Conservation (phyloP, 2,329 filamentous ascomycete species). For the Aspergillus viridinutans region DNA sequence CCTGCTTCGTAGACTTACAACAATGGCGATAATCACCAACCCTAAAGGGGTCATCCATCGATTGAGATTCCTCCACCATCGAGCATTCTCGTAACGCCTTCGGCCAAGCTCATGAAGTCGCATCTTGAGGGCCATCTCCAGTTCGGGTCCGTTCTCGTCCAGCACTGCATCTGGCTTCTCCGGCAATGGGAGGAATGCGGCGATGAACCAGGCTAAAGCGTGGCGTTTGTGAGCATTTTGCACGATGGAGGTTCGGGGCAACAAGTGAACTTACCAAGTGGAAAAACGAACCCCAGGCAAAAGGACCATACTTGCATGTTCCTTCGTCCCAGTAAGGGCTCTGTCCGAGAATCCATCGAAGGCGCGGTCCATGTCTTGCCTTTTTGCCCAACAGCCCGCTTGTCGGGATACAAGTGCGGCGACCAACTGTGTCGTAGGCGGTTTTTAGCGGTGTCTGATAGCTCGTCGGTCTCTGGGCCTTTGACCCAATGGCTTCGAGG, state of each 20-base stretch:
- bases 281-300: slow-evolving; percentile 71
- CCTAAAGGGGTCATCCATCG: slow-evolving; percentile 58
- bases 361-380: slow-evolving; percentile 69
- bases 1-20: slow-evolving; percentile 42
- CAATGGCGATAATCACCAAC: slow-evolving; percentile 50
- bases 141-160: slow-evolving; percentile 42
- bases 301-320: slow-evolving; percentile 74
- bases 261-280: slow-evolving; percentile 54
- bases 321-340: slow-evolving; percentile 59
- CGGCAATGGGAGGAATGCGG: slow-evolving; percentile 68
- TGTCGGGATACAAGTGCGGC: slow-evolving; percentile 65
- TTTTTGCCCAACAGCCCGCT: slow-evolving; percentile 50
- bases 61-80: slow-evolving; percentile 62
- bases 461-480: slow-evolving; percentile 23
- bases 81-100: slow-evolving; percentile 54
- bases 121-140: slow-evolving; percentile 44
- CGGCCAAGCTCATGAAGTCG: slow-evolving; percentile 44
- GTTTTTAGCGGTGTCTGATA: slow-evolving; percentile 30
- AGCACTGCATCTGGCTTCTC: slow-evolving; percentile 48
- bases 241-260: neutral
- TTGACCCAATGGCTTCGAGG: slow-evolving; percentile 43
- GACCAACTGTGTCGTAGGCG: slow-evolving; percentile 64
- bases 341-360: slow-evolving; percentile 62
- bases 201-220: slow-evolving; percentile 69
- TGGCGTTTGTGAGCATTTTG: slow-evolving; percentile 7